Percentiles rank a stretch among this genome's conserved stretches.
Evolutionary conservation across 1,139 yeast genomes (phyloP).

Genomic region (Hansenula lynferdii): DNA sequence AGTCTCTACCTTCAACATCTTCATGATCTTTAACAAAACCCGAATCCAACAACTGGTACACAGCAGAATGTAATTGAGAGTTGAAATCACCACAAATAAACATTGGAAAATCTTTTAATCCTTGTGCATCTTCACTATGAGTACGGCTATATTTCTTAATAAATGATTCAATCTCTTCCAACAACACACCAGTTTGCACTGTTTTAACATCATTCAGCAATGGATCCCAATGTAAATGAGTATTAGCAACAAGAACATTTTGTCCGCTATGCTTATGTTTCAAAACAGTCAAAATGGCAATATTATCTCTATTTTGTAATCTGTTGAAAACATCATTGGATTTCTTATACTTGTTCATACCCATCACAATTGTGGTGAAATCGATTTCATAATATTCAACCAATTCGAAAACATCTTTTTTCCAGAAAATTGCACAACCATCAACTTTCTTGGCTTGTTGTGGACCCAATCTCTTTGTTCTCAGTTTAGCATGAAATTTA

Average conservation of each 20-base stretch:
- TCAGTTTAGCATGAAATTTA: slow-evolving; percentile 77
- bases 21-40: slow-evolving; percentile 71
- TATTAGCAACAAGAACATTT: slow-evolving; percentile 71
- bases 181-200: slow-evolving; percentile 85
- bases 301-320: slow-evolving; percentile 93
- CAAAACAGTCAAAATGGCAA: slow-evolving; percentile 77
- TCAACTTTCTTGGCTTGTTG: slow-evolving; percentile 86
- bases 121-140: slow-evolving; percentile 29
- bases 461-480: slow-evolving; percentile 89
- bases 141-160: slow-evolving; percentile 45
- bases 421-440: slow-evolving; percentile 94
- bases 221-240: slow-evolving; percentile 99
- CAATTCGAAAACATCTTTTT: slow-evolving; percentile 60
- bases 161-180: slow-evolving; percentile 77
- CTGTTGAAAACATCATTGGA: slow-evolving; percentile 94
- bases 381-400: slow-evolving; percentile 74
- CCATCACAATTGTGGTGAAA: slow-evolving; percentile 84
- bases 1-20: slow-evolving; percentile 83
- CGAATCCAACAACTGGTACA: slow-evolving; percentile 79
- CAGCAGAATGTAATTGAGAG: slow-evolving; percentile 84
- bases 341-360: slow-evolving; percentile 83
- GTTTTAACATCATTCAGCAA: slow-evolving; percentile 94
- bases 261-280: slow-evolving; percentile 73
- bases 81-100: slow-evolving; percentile 95
- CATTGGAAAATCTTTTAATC: slow-evolving; percentile 61